Evolutionary conservation across 169 alveolate species (phyloP), one percentile per base, ranked within the genome.

Genomic region (Blepharisma undulans): DNA sequence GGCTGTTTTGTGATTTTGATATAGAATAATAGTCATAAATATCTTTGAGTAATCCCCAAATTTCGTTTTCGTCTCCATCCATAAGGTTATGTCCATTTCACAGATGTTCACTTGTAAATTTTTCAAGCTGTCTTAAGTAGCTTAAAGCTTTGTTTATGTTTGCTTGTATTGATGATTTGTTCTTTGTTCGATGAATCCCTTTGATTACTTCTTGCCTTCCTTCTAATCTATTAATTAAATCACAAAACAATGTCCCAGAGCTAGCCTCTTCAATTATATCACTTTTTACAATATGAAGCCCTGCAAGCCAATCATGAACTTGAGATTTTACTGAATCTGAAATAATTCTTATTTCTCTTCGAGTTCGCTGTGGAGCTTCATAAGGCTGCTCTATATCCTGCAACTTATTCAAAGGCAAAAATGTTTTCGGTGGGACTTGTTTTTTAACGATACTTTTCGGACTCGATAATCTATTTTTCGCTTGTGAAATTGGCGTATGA

Each of bases 161-260:
- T 66, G 87, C 95, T 91, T 90, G 95, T 10, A 93, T 88, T 12
- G 92, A 87, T 32, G 95, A 90, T 14, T 80, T 30, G 10, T 92
- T 93, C 21, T 90, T 90, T 18, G 60, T 76, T 76, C 93, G 36
- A 1, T 87, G 92, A 36, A 90, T 88, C 48, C 95, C 95, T 93
- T 90, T 93, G 76, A 93, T 72, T 27, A 77, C 90, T 88, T 93
- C 95, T 61, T 90, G 78, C 82, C 88, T 84, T 72, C 95, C 95
- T 82, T 93, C 94, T 72, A 92, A 85, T 87, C 94, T 90, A 87
- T 93, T 93, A n/a, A 93, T 82, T 76, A 93, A 85, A 84, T 93
- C 95, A 87, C 95, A 93, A 76, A 93, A 89, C 33, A 93, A 84
- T 7, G 84, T 92, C n/a, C 95, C 95, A 84, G 87, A 86, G 6